Conservation (phyloP, 108 stramenopile species). For the Cyclotella sp. region DNA sequence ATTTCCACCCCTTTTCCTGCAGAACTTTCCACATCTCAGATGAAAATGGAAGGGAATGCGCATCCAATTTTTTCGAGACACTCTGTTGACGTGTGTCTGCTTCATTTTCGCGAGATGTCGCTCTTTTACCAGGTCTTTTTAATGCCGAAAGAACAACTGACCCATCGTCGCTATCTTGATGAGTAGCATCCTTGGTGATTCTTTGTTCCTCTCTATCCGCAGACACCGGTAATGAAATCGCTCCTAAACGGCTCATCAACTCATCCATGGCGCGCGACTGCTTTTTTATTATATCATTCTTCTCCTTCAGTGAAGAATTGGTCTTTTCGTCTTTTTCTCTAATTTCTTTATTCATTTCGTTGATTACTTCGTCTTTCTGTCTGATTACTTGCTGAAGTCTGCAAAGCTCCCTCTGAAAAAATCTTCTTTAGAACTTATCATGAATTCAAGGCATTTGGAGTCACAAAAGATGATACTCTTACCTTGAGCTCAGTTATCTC, state of each 20-base stretch:
- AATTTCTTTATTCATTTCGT: slow-evolving; percentile 11
- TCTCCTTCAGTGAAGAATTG: neutral
- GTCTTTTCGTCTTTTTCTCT: slow-evolving; percentile 23
- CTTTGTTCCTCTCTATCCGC: neutral
- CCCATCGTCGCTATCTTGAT: neutral
- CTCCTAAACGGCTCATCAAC: slow-evolving; percentile 12
- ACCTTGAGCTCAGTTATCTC: slow-evolving; percentile 14
- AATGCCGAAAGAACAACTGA: slow-evolving; percentile 2
- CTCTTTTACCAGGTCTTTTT: neutral
- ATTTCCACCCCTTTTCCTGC: slow-evolving; percentile 44
- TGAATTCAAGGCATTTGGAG: too few species aligned
- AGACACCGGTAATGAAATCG: neutral
- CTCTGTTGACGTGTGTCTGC: slow-evolving; percentile 4
- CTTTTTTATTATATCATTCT: slow-evolving; percentile 19
- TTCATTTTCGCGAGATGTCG: neutral
- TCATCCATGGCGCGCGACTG: slow-evolving; percentile 21
- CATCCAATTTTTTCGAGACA: neutral
- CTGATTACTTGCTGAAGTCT: neutral
- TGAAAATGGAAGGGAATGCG: neutral
- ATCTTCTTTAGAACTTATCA: too few species aligned
- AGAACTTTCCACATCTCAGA: slow-evolving; percentile 36
- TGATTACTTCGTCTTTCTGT: slow-evolving; percentile 22
- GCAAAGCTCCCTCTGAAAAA: neutral
- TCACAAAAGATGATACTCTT: too few species aligned
- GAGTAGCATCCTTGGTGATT: neutral